Conservation (phyloP, 164 flowering plant species). For the Echeveria elegans region DNA sequence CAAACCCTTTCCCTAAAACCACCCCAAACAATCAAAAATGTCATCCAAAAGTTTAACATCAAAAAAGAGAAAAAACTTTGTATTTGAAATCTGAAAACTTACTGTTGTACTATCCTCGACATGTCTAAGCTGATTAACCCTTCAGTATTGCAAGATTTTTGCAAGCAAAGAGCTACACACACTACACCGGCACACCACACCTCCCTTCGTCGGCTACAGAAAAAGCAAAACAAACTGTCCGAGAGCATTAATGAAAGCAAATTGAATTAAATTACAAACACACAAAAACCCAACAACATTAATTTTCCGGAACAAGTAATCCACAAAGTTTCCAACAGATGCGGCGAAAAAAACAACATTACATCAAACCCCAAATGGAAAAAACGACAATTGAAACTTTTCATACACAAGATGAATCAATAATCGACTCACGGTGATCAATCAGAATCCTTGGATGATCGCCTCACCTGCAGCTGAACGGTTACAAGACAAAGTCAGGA, state of each 20-base stretch:
- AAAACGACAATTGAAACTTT: not conserved
- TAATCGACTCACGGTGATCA: not conserved
- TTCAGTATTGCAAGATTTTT: slow-evolving; percentile 75
- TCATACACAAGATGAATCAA: not conserved
- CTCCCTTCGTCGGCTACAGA: not conserved
- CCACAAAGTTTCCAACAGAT: not conserved
- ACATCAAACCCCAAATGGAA: not conserved
- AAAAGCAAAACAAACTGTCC: too few relatives aligned
- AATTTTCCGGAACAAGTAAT: not conserved
- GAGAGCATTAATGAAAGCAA: not conserved
- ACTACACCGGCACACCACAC: slow-evolving; percentile 55
- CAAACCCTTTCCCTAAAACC: slow-evolving; percentile 65
- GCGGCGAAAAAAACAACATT: not conserved
- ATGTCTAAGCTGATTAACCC: slow-evolving; percentile 67
- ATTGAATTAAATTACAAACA: not conserved
- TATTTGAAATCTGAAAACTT: slow-evolving; percentile 18
- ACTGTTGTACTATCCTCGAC: slow-evolving; percentile 64
- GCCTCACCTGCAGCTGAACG: not conserved
- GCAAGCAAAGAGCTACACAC: slow-evolving; percentile 55
- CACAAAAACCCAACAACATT: not conserved
- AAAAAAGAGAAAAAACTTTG: not conserved
- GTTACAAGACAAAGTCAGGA: not conserved
- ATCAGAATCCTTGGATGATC: not conserved
- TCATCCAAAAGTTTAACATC: not conserved
- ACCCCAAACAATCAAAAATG: not conserved